A percentile compares a stretch with the other conserved stretches of the same genome.
phyloP scores from a whole-genome alignment of 2,329 filamentous ascomycete genomes.

The Lachnellula occidentalis region DNA sequence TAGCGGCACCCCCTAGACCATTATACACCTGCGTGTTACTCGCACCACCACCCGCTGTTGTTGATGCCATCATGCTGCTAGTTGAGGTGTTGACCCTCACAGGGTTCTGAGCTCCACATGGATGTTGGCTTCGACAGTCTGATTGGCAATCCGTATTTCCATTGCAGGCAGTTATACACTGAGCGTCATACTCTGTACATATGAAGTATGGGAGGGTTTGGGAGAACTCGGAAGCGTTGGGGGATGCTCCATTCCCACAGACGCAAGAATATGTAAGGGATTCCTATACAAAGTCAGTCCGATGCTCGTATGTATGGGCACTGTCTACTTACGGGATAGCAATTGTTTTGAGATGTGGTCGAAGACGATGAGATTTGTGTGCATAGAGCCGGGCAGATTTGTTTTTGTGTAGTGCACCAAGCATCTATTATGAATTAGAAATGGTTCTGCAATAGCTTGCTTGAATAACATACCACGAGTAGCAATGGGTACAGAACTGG shows the following conservation, averaged over 20 bases:
- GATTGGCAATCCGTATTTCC: slow-evolving; percentile 53
- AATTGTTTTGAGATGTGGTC: slow-evolving; percentile 55
- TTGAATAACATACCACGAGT: slow-evolving; percentile 31
- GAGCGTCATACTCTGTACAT: slow-evolving; percentile 65
- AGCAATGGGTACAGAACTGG: slow-evolving; percentile 48
- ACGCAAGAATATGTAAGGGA: slow-evolving; percentile 65
- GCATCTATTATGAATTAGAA: slow-evolving; percentile 36
- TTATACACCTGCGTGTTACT: slow-evolving; percentile 37
- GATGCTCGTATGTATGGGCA: not conserved
- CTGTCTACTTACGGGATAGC: slow-evolving; percentile 52
- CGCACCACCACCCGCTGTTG: slow-evolving; percentile 37
- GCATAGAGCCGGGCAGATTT: slow-evolving; percentile 68
- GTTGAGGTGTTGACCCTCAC: slow-evolving; percentile 51
- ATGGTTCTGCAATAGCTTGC: not conserved
- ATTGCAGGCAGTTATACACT: slow-evolving; percentile 58
- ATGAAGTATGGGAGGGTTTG: slow-evolving; percentile 73
- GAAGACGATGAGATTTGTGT: slow-evolving; percentile 46
- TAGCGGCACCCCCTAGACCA: slow-evolving; percentile 37
- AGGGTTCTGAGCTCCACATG: slow-evolving; percentile 66
- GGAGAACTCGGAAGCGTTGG: slow-evolving; percentile 72
- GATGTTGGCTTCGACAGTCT: slow-evolving; percentile 59
- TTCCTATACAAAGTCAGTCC: slow-evolving; percentile 34
- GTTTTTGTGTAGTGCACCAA: slow-evolving; percentile 62
- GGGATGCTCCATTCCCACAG: slow-evolving; percentile 59
- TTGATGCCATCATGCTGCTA: slow-evolving; percentile 35